Evolutionary conservation across 2,329 filamentous ascomycete species (phyloP).

Genomic region (Thermomyces lanuginosus): DNA sequence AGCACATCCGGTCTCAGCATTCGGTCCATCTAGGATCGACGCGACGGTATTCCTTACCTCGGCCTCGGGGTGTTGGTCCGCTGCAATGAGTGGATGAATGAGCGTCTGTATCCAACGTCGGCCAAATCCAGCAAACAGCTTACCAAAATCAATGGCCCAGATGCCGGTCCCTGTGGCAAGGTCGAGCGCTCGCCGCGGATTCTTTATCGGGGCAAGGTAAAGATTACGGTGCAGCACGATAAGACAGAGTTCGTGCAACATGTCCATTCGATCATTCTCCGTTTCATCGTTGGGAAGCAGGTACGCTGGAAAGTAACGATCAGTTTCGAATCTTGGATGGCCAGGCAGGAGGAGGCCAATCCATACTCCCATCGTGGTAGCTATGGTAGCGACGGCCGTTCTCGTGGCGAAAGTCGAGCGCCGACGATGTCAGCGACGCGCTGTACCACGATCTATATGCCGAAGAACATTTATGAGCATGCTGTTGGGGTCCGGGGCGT

Average conservation of each 20-base stretch:
- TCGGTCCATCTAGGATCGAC: too few relatives aligned
- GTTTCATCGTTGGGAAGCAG: conserved; percentile 19
- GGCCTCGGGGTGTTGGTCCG: conserved; percentile 11
- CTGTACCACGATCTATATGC: too few relatives aligned
- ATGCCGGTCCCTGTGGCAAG: conserved; percentile 20
- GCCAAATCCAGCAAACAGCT: background rate
- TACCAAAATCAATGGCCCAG: conserved; percentile 7
- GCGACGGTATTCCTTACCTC: too few relatives aligned
- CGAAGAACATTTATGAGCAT: too few relatives aligned
- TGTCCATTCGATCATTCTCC: conserved; percentile 20
- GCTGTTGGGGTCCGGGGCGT: too few relatives aligned
- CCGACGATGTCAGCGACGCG: too few relatives aligned
- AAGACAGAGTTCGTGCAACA: conserved; percentile 19
- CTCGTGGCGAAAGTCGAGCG: too few relatives aligned
- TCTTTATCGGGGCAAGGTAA: conserved; percentile 15
- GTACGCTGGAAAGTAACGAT: conserved; percentile 1
- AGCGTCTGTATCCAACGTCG: too few relatives aligned
- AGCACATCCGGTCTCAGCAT: too few relatives aligned
- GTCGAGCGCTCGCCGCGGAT: conserved; percentile 16
- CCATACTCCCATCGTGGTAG: conserved; percentile 10
- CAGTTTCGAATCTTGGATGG: background rate
- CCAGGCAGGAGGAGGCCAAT: background rate
- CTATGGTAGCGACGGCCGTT: conserved; percentile 14
- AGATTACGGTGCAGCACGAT: conserved; percentile 16
- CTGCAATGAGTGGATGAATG: too few relatives aligned